phyloP scores from a whole-genome alignment of 805 yeast species.

The Pichia cephalocereana region DNA sequence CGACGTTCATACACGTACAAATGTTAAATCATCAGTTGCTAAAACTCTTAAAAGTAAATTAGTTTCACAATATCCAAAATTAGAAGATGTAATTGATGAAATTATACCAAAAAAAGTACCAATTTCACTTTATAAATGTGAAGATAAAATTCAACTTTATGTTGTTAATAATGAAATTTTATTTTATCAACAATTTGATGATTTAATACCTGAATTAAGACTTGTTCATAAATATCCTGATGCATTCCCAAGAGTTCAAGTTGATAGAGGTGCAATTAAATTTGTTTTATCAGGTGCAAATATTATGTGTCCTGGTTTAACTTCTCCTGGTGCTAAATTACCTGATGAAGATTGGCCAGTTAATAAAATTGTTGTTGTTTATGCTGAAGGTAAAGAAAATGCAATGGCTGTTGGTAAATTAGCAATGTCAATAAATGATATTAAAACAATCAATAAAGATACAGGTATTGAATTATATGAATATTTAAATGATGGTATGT shows the following conservation, averaged over 20 bases:
- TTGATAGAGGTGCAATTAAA: conserved; percentile 94
- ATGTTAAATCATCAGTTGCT: conserved; percentile 90
- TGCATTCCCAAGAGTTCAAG: conserved; percentile 78
- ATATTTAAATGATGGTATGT: conserved; percentile 83
- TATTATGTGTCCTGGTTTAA: conserved; percentile 93
- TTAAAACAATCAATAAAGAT: conserved; percentile 74
- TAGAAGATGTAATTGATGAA: conserved; percentile 71
- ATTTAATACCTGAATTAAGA: conserved; percentile 64
- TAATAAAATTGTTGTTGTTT: conserved; percentile 68
- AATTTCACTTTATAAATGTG: conserved; percentile 73
- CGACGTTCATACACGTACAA: conserved; percentile 83
- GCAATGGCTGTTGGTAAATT: conserved; percentile 89
- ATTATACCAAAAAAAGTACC: conserved; percentile 85
- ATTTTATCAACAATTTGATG: conserved; percentile 74
- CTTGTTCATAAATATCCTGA: conserved; percentile 76
- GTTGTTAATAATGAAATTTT: conserved; percentile 64
- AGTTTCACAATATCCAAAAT: conserved; percentile 60
- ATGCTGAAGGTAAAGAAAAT: conserved; percentile 87
- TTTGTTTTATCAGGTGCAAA: conserved; percentile 94
- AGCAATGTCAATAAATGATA: conserved; percentile 82
- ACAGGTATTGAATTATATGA: conserved; percentile 81
- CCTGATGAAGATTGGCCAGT: conserved; percentile 65
- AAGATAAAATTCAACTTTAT: conserved; percentile 77
- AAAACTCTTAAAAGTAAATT: conserved; percentile 74
- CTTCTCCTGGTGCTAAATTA: conserved; percentile 73